phyloP scores from a whole-genome alignment of 23 red algal genomes.

The Gracilaria domingensis region DNA sequence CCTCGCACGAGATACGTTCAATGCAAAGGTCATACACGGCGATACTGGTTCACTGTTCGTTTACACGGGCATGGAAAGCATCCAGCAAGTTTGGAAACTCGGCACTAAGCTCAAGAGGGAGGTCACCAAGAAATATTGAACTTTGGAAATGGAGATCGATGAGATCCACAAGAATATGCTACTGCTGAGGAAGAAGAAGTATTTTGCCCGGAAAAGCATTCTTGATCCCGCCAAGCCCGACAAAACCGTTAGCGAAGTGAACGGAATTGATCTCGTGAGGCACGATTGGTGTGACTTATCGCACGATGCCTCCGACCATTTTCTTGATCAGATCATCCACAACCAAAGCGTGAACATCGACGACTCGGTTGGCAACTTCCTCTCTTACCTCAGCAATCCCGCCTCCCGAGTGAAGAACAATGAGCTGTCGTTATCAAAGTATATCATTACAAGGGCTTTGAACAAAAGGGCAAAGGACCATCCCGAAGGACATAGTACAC shows the following conservation, averaged over 20 bases:
- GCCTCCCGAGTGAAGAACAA: constrained; percentile 62
- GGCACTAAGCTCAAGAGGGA: constrained; percentile 81
- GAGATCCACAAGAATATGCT: constrained; percentile 97
- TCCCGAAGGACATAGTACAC: constrained; percentile 68
- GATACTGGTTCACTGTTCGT: constrained; percentile 98
- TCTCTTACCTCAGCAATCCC: constrained; percentile 54
- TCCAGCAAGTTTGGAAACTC: constrained; percentile 64
- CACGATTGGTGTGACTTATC: constrained; percentile 97
- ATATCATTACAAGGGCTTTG: constrained; percentile 89
- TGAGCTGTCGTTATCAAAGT: constrained; percentile 64
- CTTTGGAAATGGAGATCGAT: constrained; percentile 98
- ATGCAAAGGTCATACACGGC: constrained; percentile 91
- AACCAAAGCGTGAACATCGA: constrained; percentile 40
- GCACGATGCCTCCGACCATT: constrained; percentile 68
- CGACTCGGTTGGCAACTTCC: constrained; percentile 79
- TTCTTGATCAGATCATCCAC: constrained; percentile 70
- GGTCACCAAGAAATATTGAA: constrained; percentile 90
- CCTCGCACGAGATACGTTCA: constrained; percentile 77
- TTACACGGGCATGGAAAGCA: constrained; percentile 81
- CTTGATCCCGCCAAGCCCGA: constrained; percentile 59
- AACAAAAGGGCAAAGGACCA: constrained; percentile 85
- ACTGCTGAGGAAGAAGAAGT: constrained; percentile 98
- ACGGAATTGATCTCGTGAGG: constrained; percentile 96
- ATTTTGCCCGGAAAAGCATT: constrained; percentile 86
- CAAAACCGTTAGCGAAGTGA: constrained; percentile 86